A percentile compares a stretch with the other conserved stretches of the same genome.
These are phyloP conservation scores for Cutaneotrichosporon cutaneum DNA, from an alignment of 1,284 basidiomycete genomes.

Conservation along the genomic window DNA sequence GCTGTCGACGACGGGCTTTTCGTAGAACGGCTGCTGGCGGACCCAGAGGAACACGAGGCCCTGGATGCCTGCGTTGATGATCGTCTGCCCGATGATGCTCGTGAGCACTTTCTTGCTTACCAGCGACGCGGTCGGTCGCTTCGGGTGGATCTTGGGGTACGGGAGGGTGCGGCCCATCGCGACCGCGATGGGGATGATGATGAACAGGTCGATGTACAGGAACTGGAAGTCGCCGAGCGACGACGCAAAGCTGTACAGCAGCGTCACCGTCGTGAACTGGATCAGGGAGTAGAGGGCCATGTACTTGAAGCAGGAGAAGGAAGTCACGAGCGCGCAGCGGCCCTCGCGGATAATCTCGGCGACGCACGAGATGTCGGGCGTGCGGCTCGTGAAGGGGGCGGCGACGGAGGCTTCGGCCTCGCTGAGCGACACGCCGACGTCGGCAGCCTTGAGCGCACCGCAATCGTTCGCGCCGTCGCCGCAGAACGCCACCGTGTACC, in stretches of 20 bases:
- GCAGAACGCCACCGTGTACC: conserved; percentile 97
- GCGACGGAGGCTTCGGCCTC: conserved; percentile 99
- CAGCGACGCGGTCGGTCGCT: conserved; percentile 91
- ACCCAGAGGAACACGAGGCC: conserved; percentile 89
- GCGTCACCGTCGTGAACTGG: conserved; percentile 68
- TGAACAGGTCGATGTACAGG: conserved; percentile 94
- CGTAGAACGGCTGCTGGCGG: conserved; percentile 75
- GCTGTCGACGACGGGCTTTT: conserved; percentile 62
- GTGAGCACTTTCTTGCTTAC: conserved; percentile 94
- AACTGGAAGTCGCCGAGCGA: conserved; percentile 96
- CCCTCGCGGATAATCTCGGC: conserved; percentile 96
- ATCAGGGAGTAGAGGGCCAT: conserved; percentile 65
- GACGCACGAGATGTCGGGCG: conserved; percentile 93
- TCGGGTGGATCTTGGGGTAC: conserved; percentile 79
- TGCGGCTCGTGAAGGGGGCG: conserved; percentile 92
- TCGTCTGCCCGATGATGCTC: conserved; percentile 89
- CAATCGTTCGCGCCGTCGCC: conserved; percentile 99
- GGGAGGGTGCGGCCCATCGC: conserved; percentile 95
- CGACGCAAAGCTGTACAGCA: conserved; percentile 94
- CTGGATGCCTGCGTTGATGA: conserved; percentile 81
- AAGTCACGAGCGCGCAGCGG: conserved; percentile 90
- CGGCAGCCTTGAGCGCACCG: conserved; percentile 95
- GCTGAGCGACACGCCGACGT: conserved; percentile 93
- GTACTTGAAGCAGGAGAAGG: conserved; percentile 99
- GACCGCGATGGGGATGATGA: conserved; percentile 94